Percentiles rank a stretch among this genome's conserved stretches.
phyloP scores from a whole-genome alignment of 768 basidiomycete genomes.

The Leccinellum albellum region DNA sequence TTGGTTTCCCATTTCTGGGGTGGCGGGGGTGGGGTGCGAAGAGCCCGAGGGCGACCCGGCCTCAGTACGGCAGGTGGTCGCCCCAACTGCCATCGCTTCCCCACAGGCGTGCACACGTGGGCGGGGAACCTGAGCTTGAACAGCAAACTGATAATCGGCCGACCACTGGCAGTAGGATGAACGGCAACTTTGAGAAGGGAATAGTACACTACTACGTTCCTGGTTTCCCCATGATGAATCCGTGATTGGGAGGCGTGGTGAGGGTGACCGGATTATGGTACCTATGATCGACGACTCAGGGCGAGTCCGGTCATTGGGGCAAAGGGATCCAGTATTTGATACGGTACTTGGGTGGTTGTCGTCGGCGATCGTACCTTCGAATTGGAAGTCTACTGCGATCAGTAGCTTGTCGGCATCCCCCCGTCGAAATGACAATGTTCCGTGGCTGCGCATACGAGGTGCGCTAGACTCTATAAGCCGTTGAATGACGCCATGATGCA shows the following conservation, averaged over 20 bases:
- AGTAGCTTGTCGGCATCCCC: neutral
- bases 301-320: neutral
- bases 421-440: neutral
- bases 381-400: neutral
- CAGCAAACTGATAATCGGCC: neutral
- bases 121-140: neutral
- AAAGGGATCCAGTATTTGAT: neutral
- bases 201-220: too few species aligned
- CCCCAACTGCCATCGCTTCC: neutral
- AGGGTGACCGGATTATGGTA: neutral
- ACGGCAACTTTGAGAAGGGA: neutral
- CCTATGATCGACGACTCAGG: neutral
- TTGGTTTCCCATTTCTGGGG: conserved; percentile 3
- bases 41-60: neutral
- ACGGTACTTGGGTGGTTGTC: too few species aligned
- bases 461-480: neutral
- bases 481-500: too few species aligned
- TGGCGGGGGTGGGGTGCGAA: neutral
- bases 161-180: too few species aligned
- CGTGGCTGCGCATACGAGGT: neutral
- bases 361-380: neutral
- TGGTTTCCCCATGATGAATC: too few species aligned
- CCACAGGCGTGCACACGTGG: neutral
- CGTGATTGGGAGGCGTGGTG: neutral
- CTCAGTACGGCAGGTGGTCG: neutral